Evolutionary conservation across 2,329 filamentous ascomycete species (phyloP).

Genomic region (Fusarium austroafricanum): DNA sequence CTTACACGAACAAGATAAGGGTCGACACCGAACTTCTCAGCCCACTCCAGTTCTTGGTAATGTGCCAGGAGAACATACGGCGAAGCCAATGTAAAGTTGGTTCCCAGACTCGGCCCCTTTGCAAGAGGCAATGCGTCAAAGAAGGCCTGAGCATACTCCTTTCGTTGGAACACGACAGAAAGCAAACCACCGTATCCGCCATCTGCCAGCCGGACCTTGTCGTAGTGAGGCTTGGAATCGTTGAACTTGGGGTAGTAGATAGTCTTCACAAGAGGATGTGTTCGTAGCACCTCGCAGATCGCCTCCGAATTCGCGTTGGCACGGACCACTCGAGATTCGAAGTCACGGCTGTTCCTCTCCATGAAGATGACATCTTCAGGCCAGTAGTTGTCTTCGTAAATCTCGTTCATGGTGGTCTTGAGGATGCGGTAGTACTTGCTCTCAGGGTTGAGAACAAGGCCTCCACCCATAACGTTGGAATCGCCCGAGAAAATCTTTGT

Average conservation of each 20-base stretch:
- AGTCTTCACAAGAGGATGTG: conserved; percentile 73
- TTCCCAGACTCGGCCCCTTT: conserved; percentile 94
- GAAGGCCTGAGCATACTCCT: conserved; percentile 79
- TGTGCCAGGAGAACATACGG: conserved; percentile 94
- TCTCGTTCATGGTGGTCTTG: conserved; percentile 71
- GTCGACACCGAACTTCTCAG: conserved; percentile 82
- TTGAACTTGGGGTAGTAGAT: conserved; percentile 90
- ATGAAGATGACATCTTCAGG: conserved; percentile 93
- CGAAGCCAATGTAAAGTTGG: conserved; percentile 93
- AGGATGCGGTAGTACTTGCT: conserved; percentile 76
- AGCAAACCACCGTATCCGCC: conserved; percentile 93
- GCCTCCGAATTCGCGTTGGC: conserved; percentile 89
- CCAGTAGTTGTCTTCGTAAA: conserved; percentile 94
- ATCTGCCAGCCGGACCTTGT: conserved; percentile 76
- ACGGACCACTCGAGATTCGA: conserved; percentile 81
- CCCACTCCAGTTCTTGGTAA: conserved; percentile 93
- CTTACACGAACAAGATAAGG: conserved; percentile 85
- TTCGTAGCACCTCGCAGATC: conserved; percentile 77
- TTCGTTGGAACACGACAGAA: conserved; percentile 81
- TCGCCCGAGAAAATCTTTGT: conserved; percentile 98
- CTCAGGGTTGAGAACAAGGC: conserved; percentile 72
- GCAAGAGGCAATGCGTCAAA: conserved; percentile 88
- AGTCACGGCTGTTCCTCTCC: conserved; percentile 96
- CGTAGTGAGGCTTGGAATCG: conserved; percentile 77
- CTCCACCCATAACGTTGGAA: conserved; percentile 98